A percentile compares a stretch with the other conserved stretches of the same genome.
Evolutionary conservation across 2,329 filamentous ascomycete genomes (phyloP).

Genomic region (Hypoxylon sp.): DNA sequence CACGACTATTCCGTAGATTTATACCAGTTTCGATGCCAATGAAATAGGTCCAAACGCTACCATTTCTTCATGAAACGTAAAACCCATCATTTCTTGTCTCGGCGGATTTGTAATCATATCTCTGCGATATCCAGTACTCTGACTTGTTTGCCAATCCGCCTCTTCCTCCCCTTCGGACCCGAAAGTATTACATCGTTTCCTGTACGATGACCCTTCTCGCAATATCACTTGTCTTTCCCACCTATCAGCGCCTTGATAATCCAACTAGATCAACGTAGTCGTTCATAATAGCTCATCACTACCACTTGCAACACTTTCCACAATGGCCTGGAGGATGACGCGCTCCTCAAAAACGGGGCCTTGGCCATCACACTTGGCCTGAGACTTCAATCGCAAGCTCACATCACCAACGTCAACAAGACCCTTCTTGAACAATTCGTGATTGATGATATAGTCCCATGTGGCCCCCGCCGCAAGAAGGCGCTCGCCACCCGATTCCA

Average conservation of each 20-base stretch:
- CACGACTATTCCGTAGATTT: neutral
- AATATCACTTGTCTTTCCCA: neutral
- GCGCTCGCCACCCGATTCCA: conserved; percentile 75
- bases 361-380: conserved; percentile 86
- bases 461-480: conserved; percentile 82
- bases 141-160: neutral
- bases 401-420: conserved; percentile 86
- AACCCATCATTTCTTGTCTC: conserved; percentile 25
- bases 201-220: neutral
- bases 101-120: conserved; percentile 7
- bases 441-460: conserved; percentile 90
- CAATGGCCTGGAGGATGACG: conserved; percentile 80
- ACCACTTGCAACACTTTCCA: conserved; percentile 81
- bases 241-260: neutral
- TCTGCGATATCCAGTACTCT: conserved; percentile 1
- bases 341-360: conserved; percentile 89
- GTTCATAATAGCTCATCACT: conserved; percentile 81
- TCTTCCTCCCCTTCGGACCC: neutral
- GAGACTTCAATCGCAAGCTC: conserved; percentile 80
- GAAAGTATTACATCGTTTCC: neutral
- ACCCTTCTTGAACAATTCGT: conserved; percentile 82
- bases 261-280: neutral
- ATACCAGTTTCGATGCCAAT: conserved; percentile 10
- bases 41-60: conserved; percentile 18
- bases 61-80: conserved; percentile 33